Conservation (phyloP, 176 grass and related monocot species). For the Puya raimondii region DNA sequence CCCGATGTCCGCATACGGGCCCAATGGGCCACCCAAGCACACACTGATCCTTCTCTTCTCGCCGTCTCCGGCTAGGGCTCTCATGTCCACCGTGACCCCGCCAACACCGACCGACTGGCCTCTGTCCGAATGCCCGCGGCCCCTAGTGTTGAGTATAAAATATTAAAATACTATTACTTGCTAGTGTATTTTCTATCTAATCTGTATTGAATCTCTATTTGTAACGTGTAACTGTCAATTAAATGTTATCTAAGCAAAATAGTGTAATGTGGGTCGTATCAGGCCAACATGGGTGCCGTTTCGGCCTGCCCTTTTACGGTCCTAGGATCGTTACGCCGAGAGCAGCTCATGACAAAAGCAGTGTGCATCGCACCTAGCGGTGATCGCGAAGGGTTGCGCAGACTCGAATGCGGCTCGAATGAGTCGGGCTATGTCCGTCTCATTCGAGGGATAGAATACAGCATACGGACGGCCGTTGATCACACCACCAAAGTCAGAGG, state of each 20-base stretch:
- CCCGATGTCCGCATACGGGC: conserved; percentile 4
- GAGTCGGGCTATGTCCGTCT: conserved; percentile 40
- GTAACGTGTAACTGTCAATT: too few relatives aligned
- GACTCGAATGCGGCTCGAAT: conserved; percentile 23
- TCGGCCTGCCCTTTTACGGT: too few relatives aligned
- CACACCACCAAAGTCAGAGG: conserved; percentile 42
- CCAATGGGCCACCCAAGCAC: background rate
- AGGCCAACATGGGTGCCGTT: too few relatives aligned
- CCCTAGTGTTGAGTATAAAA: background rate
- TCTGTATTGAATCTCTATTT: too few relatives aligned
- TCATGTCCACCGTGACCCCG: conserved; percentile 17
- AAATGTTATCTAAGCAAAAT: too few relatives aligned
- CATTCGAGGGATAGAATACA: conserved; percentile 3
- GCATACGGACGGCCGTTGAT: conserved; percentile 4
- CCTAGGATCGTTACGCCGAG: too few relatives aligned
- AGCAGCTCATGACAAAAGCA: too few relatives aligned
- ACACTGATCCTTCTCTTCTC: background rate
- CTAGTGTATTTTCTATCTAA: too few relatives aligned
- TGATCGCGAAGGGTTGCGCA: background rate
- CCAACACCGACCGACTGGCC: conserved; percentile 8
- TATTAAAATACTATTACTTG: too few relatives aligned
- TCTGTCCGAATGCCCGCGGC: conserved; percentile 9
- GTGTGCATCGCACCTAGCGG: background rate
- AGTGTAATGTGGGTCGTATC: too few relatives aligned
- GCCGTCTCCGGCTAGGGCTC: background rate